Evolutionary conservation across 495 filamentous ascomycete species (phyloP).

Genomic region (Friedmanniomyces simplex): DNA sequence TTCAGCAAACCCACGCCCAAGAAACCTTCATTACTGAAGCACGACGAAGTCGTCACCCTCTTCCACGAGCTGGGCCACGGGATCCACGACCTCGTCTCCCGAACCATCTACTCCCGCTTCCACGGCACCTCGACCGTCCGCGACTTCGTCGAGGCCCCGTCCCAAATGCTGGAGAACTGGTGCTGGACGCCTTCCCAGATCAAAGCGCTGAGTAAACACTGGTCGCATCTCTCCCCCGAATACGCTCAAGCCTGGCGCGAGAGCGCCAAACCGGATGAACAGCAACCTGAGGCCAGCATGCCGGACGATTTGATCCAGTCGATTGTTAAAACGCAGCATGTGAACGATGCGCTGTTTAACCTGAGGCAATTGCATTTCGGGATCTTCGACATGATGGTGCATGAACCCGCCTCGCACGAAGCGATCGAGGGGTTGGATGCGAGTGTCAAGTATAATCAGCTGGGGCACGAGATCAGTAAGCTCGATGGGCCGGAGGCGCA

Average conservation of each 20-base stretch:
- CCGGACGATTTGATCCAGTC: constrained; percentile 52
- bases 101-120: constrained; percentile 59
- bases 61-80: constrained; percentile 69
- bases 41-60: constrained; percentile 59
- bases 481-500: constrained; percentile 54
- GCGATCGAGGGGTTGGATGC: constrained; percentile 29
- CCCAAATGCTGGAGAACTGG: constrained; percentile 71
- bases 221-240: constrained; percentile 50
- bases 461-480: constrained; percentile 45
- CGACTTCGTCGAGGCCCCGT: constrained; percentile 64
- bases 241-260: constrained; percentile 49
- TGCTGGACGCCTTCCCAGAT: constrained; percentile 63
- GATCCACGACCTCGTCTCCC: constrained; percentile 61
- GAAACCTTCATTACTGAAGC: constrained; percentile 60
- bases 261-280: constrained; percentile 31
- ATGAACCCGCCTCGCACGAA: constrained; percentile 31
- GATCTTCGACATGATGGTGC: constrained; percentile 49
- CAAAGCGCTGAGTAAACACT: constrained; percentile 54
- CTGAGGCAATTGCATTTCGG: constrained; percentile 59
- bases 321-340: constrained; percentile 56
- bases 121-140: constrained; percentile 62
- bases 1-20: constrained; percentile 61
- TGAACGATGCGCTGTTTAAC: constrained; percentile 60
- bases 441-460: constrained; percentile 30
- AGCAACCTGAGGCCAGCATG: constrained; percentile 41